A percentile compares a stretch with the other conserved stretches of the same genome.
Conservation (phyloP, 1,139 yeast genomes). For the Hemisphaericaspora subhashii region DNA sequence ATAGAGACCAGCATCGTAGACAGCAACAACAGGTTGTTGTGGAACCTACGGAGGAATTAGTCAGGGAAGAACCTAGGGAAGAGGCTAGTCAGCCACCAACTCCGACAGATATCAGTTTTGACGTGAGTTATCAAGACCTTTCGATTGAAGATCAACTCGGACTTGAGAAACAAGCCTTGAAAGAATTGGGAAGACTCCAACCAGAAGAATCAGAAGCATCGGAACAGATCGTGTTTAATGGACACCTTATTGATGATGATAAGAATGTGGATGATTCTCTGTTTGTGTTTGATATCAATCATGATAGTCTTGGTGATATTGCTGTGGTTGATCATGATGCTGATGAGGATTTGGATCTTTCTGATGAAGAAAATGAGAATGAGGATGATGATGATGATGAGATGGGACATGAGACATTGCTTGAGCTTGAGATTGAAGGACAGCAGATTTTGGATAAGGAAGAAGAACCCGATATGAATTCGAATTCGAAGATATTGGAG, state of each 20-base stretch:
- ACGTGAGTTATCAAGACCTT: constrained; percentile 40
- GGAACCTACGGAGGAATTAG: neutral
- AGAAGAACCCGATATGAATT: neutral
- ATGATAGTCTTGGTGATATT: constrained; percentile 7
- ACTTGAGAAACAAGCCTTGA: constrained; percentile 27
- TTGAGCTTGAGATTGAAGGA: neutral
- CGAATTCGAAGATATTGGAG: neutral
- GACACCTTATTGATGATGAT: neutral
- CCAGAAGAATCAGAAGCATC: constrained; percentile 1
- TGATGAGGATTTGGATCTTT: constrained; percentile 3
- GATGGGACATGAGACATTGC: neutral
- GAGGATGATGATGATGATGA: neutral
- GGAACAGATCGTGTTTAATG: neutral
- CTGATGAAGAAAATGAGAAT: constrained; percentile 8
- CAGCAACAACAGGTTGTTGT: neutral
- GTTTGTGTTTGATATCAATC: constrained; percentile 7
- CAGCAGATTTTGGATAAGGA: neutral
- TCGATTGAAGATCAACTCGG: constrained; percentile 45
- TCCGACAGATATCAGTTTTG: constrained; percentile 39
- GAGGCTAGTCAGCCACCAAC: constrained; percentile 4
- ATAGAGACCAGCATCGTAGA: neutral
- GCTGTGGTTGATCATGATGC: constrained; percentile 9
- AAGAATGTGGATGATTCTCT: constrained; percentile 1
- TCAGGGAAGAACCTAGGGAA: neutral
- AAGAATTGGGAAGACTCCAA: constrained; percentile 12